Base-by-base conservation (phyloP, 2,329 filamentous ascomycete species). In the Fusarium pseudoanthophilum region DNA sequence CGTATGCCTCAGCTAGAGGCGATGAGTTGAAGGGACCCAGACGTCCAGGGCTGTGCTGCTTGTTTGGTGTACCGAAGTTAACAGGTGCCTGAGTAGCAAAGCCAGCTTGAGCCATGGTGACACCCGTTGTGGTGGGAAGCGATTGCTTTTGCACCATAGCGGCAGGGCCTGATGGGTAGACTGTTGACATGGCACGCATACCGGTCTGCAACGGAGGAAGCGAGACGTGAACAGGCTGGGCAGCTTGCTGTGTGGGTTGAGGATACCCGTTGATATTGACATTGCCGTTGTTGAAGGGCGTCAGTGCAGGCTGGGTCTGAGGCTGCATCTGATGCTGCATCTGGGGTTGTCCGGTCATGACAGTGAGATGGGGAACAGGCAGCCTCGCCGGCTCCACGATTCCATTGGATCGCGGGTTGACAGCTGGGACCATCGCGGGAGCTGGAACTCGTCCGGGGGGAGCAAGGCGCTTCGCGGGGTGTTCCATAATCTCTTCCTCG, bases 121-220 rank as follows among this genome's bases (percentile, higher is more conserved):
- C 64, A 39, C 76, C 71, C n/a, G 77, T 76, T n/a, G 76, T 67
- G 7, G 75, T 52, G 4, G 81, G 61, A 26, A 77, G 65, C 13
- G 70, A 61, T 21, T 80, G 80, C 55, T 83, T 82, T 52, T 83
- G 82, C 21, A 82, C 77, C 78, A 84, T 83, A 64, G 81, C 73
- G 34, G 80, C 78, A 2, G 90, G 84, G 16, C 85, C 83, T 18
- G 87, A 87, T 37, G 90, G 87, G 80, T 93, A 97, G 4, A 95
- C 92, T 24, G 92, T 90, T 11, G 92, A 88, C 91, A 97, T 95
- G 14, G 94, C 89, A 55, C 93, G 90, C 40, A 88, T 82, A n/a
- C 87, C 86, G 18, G 87, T 84, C 20, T 88, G 87, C 21, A 93
- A 81, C 5, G 91, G 88, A 20, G 92, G 91, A 15, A 93, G 84